phyloP scores from a whole-genome alignment of 2,329 filamentous ascomycete genomes.

The Fusarium tupiense region DNA sequence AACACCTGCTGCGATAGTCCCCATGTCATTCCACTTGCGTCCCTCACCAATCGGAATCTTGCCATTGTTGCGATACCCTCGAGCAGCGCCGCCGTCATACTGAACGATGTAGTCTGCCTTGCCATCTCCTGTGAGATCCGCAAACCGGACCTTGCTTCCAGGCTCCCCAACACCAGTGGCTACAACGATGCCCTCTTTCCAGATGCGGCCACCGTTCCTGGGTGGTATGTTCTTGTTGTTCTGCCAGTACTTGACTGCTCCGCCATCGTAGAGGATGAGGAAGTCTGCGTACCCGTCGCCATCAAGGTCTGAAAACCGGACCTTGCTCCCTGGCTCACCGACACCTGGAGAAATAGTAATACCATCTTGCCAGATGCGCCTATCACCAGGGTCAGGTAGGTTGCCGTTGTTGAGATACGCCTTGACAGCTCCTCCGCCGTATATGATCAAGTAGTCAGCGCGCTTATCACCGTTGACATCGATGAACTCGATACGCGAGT shows the following conservation, averaged over 20 bases:
- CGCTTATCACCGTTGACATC: constrained; percentile 24
- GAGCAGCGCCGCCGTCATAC: constrained; percentile 16
- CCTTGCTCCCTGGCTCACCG: constrained; percentile 3
- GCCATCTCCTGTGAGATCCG: constrained; percentile 15
- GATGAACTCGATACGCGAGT: constrained; percentile 6
- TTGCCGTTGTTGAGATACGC: constrained; percentile 19
- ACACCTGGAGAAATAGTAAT: constrained; percentile 13
- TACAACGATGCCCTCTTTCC: constrained; percentile 11
- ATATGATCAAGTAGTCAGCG: constrained; percentile 31
- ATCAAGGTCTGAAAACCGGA: constrained; percentile 29
- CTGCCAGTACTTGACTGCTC: constrained; percentile 16
- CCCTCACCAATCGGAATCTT: background rate
- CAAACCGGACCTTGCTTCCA: constrained; percentile 13
- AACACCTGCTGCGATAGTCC: constrained; percentile 10
- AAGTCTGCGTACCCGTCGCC: constrained; percentile 19
- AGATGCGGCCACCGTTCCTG: constrained; percentile 8
- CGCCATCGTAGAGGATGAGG: constrained; percentile 9
- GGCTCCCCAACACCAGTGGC: constrained; percentile 12
- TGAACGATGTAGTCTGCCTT: constrained; percentile 22
- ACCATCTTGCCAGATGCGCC: constrained; percentile 2
- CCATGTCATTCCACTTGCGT: constrained; percentile 19
- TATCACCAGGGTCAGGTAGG: background rate
- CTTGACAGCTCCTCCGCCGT: constrained; percentile 30
- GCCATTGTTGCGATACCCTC: constrained; percentile 5
- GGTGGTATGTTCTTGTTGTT: constrained; percentile 20